A percentile compares a stretch with the other conserved stretches of the same genome.
These are phyloP conservation scores for Barnettozyma wickerhamii DNA, from an alignment of 805 yeast species.

Conservation along the genomic window DNA sequence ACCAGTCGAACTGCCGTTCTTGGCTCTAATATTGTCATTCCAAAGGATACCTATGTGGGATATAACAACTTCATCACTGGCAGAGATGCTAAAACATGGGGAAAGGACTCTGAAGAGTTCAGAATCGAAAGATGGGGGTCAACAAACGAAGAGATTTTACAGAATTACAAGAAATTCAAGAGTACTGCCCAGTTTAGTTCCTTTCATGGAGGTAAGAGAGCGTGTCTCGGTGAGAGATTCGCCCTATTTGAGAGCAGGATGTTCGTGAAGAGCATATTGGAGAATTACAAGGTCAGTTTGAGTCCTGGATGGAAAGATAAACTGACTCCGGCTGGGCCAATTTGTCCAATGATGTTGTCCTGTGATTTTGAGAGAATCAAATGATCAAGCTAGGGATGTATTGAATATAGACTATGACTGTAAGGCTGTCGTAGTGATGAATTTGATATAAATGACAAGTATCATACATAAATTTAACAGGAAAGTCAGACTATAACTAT, in stretches of 20 bases:
- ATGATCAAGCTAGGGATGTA: no score
- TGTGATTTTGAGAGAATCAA: constrained; percentile 4
- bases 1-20: constrained; percentile 35
- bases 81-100: constrained; percentile 43
- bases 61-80: constrained; percentile 51
- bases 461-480: no score
- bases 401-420: no score
- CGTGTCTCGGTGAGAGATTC: constrained; percentile 57
- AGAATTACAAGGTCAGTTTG: constrained; percentile 31
- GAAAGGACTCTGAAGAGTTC: constrained; percentile 38
- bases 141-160: constrained; percentile 31
- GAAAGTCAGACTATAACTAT: no score
- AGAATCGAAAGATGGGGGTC: constrained; percentile 51
- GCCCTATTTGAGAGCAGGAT: constrained; percentile 44
- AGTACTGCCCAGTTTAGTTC: constrained; percentile 43
- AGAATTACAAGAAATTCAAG: constrained; percentile 40
- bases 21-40: constrained; percentile 41
- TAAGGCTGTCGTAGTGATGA: no score
- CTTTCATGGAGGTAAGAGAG: constrained; percentile 57
- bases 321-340: constrained; percentile 56
- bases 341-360: constrained; percentile 40
- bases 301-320: constrained; percentile 44
- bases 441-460: no score
- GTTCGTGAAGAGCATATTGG: constrained; percentile 34
- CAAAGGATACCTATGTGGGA: constrained; percentile 50